Percentiles rank a stretch among this genome's conserved stretches.
These are phyloP conservation scores for Hypoxylon subgilvum DNA, from an alignment of 495 filamentous ascomycete species.

Conservation along the genomic window DNA sequence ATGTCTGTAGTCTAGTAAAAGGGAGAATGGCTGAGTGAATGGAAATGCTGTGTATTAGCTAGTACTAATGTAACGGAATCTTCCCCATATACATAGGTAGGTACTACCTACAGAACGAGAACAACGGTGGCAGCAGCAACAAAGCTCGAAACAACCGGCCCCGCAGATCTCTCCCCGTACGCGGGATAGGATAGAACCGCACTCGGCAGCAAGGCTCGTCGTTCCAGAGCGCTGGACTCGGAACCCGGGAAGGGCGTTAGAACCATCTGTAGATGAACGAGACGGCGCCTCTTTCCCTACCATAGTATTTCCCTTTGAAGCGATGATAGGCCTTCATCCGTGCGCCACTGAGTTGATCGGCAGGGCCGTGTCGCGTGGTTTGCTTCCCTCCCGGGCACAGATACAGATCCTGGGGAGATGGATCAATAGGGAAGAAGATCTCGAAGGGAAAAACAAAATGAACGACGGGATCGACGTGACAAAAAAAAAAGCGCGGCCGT, in stretches of 20 bases:
- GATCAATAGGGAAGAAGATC: too few relatives aligned
- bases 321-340: slow-evolving; percentile 24
- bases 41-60: too few relatives aligned
- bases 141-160: slow-evolving; percentile 9
- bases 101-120: too few relatives aligned
- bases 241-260: slow-evolving; percentile 14
- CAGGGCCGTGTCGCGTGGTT: slow-evolving; percentile 30
- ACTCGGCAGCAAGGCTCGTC: not conserved
- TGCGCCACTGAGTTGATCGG: slow-evolving; percentile 27
- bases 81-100: too few relatives aligned
- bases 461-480: not conserved
- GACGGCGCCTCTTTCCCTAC: slow-evolving; percentile 1
- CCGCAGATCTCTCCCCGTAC: slow-evolving; percentile 19
- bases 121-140: too few relatives aligned
- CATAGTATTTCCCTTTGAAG: slow-evolving; percentile 34
- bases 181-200: not conserved
- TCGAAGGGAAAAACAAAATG: slow-evolving; percentile 3
- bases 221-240: slow-evolving; percentile 32
- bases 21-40: too few relatives aligned
- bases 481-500: slow-evolving; percentile 5
- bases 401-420: slow-evolving; percentile 16
- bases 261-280: slow-evolving; percentile 11
- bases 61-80: too few relatives aligned
- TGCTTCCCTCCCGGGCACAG: slow-evolving; percentile 3
- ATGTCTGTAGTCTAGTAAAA: too few relatives aligned